Evolutionary conservation across 768 basidiomycete genomes (phyloP).

Genomic region (Aureoboletus auriporus): DNA sequence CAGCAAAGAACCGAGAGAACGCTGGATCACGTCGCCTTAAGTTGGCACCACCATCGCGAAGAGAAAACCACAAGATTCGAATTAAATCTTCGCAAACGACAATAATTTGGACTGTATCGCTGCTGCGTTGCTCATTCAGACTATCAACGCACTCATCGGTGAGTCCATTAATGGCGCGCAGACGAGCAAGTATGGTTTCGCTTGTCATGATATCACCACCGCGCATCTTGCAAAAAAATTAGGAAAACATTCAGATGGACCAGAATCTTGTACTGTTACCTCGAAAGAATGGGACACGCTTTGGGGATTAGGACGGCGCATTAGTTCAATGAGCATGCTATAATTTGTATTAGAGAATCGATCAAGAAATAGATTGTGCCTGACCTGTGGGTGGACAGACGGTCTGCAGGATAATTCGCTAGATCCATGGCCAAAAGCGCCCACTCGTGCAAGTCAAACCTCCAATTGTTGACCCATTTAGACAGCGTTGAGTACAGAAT

Average conservation of each 20-base stretch:
- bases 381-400: slow-evolving; percentile 25
- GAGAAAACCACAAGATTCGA: slow-evolving; percentile 30
- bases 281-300: slow-evolving; percentile 18
- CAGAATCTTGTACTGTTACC: slow-evolving; percentile 5
- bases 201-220: slow-evolving; percentile 22
- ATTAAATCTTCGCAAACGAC: slow-evolving; percentile 18
- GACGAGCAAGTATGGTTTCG: slow-evolving; percentile 10
- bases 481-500: slow-evolving; percentile 21
- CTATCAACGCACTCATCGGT: slow-evolving; percentile 18
- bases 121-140: slow-evolving; percentile 18
- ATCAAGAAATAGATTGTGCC: background rate
- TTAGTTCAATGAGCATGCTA: slow-evolving; percentile 21
- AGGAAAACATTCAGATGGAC: background rate
- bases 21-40: slow-evolving; percentile 12
- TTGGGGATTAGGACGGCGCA: slow-evolving; percentile 14
- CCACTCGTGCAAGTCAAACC: slow-evolving; percentile 15
- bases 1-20: slow-evolving; percentile 14
- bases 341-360: background rate
- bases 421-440: slow-evolving; percentile 23
- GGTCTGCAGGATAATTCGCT: slow-evolving; percentile 21
- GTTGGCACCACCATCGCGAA: slow-evolving; percentile 24
- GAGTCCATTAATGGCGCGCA: slow-evolving; percentile 10
- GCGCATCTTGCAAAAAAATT: slow-evolving; percentile 16
- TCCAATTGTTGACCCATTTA: slow-evolving; percentile 25
- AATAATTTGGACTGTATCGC: slow-evolving; percentile 26